Percentiles rank a stretch among this genome's conserved stretches.
phyloP scores from a whole-genome alignment of 164 flowering plant genomes.

The Berberis thunbergii region DNA sequence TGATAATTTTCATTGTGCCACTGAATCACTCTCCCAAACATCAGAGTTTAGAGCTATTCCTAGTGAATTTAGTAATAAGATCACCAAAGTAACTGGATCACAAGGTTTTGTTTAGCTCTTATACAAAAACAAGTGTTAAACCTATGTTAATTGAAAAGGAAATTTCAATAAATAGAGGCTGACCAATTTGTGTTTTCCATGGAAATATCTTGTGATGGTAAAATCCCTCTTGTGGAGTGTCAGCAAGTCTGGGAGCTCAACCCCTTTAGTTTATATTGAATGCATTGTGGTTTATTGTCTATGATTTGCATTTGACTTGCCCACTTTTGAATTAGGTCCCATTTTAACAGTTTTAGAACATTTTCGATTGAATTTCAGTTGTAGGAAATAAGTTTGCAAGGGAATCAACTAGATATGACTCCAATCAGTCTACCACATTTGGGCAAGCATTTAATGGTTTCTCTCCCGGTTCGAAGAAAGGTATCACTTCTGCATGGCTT shows the following conservation, averaged over 20 bases:
- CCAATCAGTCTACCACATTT: slow-evolving; percentile 40
- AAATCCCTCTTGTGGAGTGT: background rate
- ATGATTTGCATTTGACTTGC: background rate
- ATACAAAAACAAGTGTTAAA: no score
- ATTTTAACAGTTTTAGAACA: background rate
- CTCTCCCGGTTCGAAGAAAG: slow-evolving; percentile 45
- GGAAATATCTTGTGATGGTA: no score
- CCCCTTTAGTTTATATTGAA: background rate
- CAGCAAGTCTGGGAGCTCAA: background rate
- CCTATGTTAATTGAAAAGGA: no score
- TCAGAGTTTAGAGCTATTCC: no score
- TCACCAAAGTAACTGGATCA: no score
- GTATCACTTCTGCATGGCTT: slow-evolving; percentile 18
- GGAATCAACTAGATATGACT: slow-evolving; percentile 39
- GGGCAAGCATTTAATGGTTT: slow-evolving; percentile 48
- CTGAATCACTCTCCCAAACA: no score
- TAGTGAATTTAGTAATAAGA: no score
- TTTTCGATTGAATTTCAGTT: slow-evolving; percentile 39
- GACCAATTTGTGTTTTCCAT: no score
- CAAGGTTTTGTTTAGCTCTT: no score
- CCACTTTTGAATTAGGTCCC: background rate
- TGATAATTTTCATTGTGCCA: no score
- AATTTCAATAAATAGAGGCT: no score
- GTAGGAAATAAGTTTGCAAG: slow-evolving; percentile 52
- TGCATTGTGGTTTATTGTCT: background rate